These are phyloP conservation scores for Hyphopichia buzzinii DNA, from an alignment of 1,139 yeast genomes.

Conservation along the genomic window DNA sequence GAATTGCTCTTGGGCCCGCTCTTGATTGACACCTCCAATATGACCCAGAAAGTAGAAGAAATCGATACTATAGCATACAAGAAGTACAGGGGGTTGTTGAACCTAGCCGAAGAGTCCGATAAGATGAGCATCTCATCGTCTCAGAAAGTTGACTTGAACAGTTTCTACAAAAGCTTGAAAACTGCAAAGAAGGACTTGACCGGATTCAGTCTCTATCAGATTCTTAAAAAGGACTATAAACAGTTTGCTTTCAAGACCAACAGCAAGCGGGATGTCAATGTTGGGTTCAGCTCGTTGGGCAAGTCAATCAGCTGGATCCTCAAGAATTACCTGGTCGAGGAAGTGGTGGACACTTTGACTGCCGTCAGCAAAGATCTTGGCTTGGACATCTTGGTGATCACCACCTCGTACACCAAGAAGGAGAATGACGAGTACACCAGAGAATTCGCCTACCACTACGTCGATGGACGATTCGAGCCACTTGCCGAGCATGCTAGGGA, in stretches of 20 bases:
- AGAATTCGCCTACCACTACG: slow-evolving; percentile 49
- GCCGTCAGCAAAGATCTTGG: slow-evolving; percentile 33
- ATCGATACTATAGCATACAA: slow-evolving; percentile 50
- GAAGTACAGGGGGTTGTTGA: slow-evolving; percentile 23
- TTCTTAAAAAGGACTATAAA: slow-evolving; percentile 81
- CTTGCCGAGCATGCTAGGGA: slow-evolving; percentile 25
- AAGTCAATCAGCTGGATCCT: slow-evolving; percentile 61
- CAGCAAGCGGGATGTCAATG: slow-evolving; percentile 19
- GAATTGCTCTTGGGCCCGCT: slow-evolving; percentile 64
- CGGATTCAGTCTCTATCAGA: slow-evolving; percentile 57
- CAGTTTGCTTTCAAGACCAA: slow-evolving; percentile 51
- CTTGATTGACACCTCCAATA: slow-evolving; percentile 66
- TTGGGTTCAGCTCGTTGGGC: slow-evolving; percentile 80
- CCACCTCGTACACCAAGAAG: slow-evolving; percentile 57
- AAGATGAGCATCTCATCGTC: background rate
- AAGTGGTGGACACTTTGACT: slow-evolving; percentile 38
- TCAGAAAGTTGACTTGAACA: background rate
- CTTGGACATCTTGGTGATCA: slow-evolving; percentile 56
- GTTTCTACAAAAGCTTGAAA: slow-evolving; percentile 43
- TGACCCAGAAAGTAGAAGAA: slow-evolving; percentile 56
- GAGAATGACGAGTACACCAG: slow-evolving; percentile 48
- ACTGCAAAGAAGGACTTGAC: slow-evolving; percentile 59
- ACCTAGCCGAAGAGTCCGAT: background rate
- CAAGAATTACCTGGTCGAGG: slow-evolving; percentile 25
- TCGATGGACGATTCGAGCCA: slow-evolving; percentile 15